Evolutionary conservation across 2,329 filamentous ascomycete species (phyloP).

Genomic region (Microdochium paspali): DNA sequence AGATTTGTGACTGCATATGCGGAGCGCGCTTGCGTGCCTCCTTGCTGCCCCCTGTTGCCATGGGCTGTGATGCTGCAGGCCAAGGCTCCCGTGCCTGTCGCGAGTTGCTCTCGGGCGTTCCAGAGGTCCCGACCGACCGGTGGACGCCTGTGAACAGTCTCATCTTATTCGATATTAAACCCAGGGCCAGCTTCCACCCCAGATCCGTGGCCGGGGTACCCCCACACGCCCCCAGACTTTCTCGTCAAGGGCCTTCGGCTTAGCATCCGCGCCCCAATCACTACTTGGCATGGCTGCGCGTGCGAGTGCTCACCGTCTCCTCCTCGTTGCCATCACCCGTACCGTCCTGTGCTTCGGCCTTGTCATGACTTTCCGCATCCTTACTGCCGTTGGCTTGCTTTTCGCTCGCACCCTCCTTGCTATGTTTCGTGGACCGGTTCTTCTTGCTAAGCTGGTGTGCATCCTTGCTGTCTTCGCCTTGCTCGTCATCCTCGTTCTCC

Average conservation of each 20-base stretch:
- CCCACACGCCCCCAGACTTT: not conserved
- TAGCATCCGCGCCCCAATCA: not conserved
- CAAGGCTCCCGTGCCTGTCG: not conserved
- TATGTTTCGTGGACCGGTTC: not conserved
- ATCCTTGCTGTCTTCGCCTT: not conserved
- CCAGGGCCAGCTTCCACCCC: not conserved
- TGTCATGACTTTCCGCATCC: not conserved
- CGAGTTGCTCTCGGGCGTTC: not conserved
- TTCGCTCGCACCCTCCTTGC: not conserved
- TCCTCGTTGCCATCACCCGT: constrained; percentile 5
- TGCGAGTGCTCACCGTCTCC: constrained; percentile 9
- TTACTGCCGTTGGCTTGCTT: constrained; percentile 1
- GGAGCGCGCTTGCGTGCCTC: no score
- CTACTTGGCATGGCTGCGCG: constrained; percentile 8
- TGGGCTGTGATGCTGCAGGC: not conserved
- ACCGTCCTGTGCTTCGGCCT: constrained; percentile 5
- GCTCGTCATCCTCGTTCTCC: not conserved
- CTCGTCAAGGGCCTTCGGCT: not conserved
- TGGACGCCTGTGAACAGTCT: not conserved
- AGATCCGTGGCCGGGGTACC: no score
- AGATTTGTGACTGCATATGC: not conserved
- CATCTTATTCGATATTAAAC: not conserved
- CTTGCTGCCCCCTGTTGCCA: not conserved
- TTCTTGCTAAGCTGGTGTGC: not conserved
- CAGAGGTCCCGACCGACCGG: not conserved